Evolutionary conservation across 768 basidiomycete genomes (phyloP), one percentile per base, ranked within the genome.

Genomic region (Amanita jacksonii): DNA sequence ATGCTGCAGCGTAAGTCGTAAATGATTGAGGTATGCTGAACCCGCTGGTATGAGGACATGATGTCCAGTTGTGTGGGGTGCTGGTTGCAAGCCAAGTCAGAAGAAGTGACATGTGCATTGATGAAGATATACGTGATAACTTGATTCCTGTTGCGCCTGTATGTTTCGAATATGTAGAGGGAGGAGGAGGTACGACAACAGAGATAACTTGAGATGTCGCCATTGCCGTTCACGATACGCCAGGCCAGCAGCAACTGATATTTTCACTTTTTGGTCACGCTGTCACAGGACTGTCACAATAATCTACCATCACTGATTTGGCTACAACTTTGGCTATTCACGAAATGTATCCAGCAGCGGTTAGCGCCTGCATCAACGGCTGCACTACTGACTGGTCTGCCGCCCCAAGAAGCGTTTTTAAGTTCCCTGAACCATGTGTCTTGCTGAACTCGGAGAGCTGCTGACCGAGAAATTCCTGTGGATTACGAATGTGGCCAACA

Each of bases 21-120:
- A 79, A 50, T 92, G 81, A 31, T 79, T 81, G 44, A 92, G 74
- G 64, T 86, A 96, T 3, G 90, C 89, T 18, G 83, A 77, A 22
- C 96, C 96, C 23, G 84, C 87, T 19, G 92, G 86, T 41, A 94
- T 76, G 36, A 97, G 63, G 5, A 58, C 56, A 23, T 70, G 66
- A 48, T 69, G 65, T 18, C 67, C 64, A 33, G 62, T 57, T 16
- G 66, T 62, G 49, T 68, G 66, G 15, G 64, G 62, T 7, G 57
- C 61, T 61, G 24, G 31, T 19, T 18, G 40, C 5, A 49, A 35
- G 20, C 37, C 13, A 28, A 22, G 10, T 34, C 30, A 30, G 27
- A 28, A 20, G 19, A 18, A 25, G 15, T 31, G 9, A 13, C 13
- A 35, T 13, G 5, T 32, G 15, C 19, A 27, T 16, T 7, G 24